A percentile compares a stretch with the other conserved stretches of the same genome.
phyloP scores from a whole-genome alignment of 768 basidiomycete species.

The Phanerochaete carnosa region DNA sequence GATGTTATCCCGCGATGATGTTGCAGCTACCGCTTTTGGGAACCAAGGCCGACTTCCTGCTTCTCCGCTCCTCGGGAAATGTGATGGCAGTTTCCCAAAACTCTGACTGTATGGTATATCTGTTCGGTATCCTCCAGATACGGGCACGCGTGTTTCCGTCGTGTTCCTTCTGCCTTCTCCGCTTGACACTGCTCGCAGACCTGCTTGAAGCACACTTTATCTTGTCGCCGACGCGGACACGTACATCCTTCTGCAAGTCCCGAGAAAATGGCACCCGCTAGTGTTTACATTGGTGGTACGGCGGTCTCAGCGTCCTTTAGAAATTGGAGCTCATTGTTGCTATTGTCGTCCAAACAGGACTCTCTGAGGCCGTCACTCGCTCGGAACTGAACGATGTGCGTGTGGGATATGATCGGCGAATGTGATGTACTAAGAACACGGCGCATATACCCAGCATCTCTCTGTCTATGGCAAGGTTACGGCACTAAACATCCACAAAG shows the following conservation, averaged over 20 bases:
- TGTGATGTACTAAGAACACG: background rate
- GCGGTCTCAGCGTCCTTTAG: background rate
- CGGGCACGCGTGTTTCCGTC: background rate
- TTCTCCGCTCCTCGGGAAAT: background rate
- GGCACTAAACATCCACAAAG: constrained; percentile 12
- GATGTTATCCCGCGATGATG: background rate
- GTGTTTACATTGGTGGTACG: background rate
- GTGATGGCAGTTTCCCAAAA: background rate
- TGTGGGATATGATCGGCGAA: background rate
- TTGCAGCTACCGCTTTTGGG: background rate
- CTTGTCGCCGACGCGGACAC: too few relatives aligned
- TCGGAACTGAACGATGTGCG: background rate
- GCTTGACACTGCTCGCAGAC: background rate
- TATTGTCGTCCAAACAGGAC: background rate
- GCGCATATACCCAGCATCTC: constrained; percentile 12
- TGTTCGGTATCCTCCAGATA: background rate
- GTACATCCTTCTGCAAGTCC: too few relatives aligned
- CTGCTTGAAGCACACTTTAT: background rate
- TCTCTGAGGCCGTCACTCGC: background rate
- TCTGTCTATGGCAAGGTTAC: constrained; percentile 13
- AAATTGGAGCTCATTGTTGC: too few relatives aligned
- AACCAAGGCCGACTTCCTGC: background rate
- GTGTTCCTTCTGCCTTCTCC: background rate
- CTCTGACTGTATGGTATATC: background rate
- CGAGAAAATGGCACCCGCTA: background rate